Percentiles rank a stretch among this genome's conserved stretches.
phyloP scores from a whole-genome alignment of 164 flowering plant species.

The Platanus orientalis region DNA sequence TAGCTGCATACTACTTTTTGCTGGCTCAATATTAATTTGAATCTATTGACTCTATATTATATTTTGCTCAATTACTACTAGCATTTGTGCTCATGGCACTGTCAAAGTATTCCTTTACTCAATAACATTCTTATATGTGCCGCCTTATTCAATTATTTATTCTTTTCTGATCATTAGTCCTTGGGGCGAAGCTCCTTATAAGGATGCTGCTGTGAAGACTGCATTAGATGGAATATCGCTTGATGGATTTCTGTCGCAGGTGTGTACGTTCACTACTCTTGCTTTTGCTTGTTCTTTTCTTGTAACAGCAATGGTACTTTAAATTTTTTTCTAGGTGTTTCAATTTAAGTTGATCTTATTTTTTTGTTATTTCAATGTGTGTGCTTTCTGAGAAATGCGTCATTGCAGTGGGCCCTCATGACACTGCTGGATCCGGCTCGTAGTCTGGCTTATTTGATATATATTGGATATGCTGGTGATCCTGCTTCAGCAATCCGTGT shows the following conservation, averaged over 20 bases:
- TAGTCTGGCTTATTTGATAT: slow-evolving; percentile 66
- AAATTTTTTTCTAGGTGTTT: background rate
- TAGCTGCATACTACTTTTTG: too few species aligned
- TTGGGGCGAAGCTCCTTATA: slow-evolving; percentile 72
- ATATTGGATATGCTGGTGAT: slow-evolving; percentile 80
- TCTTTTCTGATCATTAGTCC: slow-evolving; percentile 45
- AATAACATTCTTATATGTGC: background rate
- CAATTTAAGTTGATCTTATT: background rate
- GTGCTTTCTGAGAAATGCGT: background rate
- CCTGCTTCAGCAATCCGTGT: slow-evolving; percentile 63
- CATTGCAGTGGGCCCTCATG: slow-evolving; percentile 99
- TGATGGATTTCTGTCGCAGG: slow-evolving; percentile 88
- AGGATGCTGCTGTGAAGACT: slow-evolving; percentile 75
- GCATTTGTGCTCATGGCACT: background rate
- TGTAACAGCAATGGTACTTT: background rate
- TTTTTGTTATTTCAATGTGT: background rate
- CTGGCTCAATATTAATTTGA: too few species aligned
- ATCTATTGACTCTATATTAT: too few species aligned
- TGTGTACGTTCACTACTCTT: slow-evolving; percentile 15
- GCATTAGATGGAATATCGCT: slow-evolving; percentile 73
- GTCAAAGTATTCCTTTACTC: background rate
- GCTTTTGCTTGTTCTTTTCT: background rate
- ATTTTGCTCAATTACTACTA: too few species aligned
- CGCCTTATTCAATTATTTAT: slow-evolving; percentile 1
- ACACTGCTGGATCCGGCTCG: slow-evolving; percentile 73